Percentiles rank a stretch among this genome's conserved stretches.
Evolutionary conservation across 805 yeast genomes (phyloP).

Genomic region (Starmerella potacharoeniae): DNA sequence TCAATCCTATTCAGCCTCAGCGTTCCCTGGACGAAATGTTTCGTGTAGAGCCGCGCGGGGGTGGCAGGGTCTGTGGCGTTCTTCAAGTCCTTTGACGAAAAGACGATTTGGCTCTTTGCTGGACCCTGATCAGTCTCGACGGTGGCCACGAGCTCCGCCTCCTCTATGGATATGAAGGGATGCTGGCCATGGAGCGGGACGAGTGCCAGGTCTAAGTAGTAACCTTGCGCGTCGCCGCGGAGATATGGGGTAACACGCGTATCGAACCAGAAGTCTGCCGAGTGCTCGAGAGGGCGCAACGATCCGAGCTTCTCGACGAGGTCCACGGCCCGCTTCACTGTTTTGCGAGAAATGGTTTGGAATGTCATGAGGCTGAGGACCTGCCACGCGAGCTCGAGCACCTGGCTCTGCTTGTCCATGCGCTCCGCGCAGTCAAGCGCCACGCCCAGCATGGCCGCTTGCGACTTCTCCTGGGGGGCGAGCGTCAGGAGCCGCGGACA

Average conservation of each 20-base stretch:
- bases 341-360: conserved; percentile 13
- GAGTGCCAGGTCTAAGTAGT: conserved; percentile 33
- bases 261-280: conserved; percentile 32
- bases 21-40: conserved; percentile 29
- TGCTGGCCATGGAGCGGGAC: conserved; percentile 25
- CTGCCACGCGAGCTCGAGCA: conserved; percentile 25
- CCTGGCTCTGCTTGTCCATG: conserved; percentile 22
- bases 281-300: conserved; percentile 20
- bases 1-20: conserved; percentile 27
- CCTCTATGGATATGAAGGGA: conserved; percentile 15
- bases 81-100: conserved; percentile 2
- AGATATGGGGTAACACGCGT: conserved; percentile 33
- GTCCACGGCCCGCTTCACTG: conserved; percentile 19
- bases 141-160: conserved; percentile 17
- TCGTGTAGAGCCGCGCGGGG: conserved; percentile 15
- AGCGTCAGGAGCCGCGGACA: conserved; percentile 1
- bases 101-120: background rate
- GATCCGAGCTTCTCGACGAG: conserved; percentile 21
- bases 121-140: conserved; percentile 10
- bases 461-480: background rate
- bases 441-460: conserved; percentile 47
- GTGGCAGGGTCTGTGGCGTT: background rate
- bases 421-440: conserved; percentile 52
- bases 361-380: conserved; percentile 21
- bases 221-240: conserved; percentile 27